Percentiles rank a stretch among this genome's conserved stretches.
Evolutionary conservation across 352 stramenopile species (phyloP).

Genomic region (Saprolegnia diclina): DNA sequence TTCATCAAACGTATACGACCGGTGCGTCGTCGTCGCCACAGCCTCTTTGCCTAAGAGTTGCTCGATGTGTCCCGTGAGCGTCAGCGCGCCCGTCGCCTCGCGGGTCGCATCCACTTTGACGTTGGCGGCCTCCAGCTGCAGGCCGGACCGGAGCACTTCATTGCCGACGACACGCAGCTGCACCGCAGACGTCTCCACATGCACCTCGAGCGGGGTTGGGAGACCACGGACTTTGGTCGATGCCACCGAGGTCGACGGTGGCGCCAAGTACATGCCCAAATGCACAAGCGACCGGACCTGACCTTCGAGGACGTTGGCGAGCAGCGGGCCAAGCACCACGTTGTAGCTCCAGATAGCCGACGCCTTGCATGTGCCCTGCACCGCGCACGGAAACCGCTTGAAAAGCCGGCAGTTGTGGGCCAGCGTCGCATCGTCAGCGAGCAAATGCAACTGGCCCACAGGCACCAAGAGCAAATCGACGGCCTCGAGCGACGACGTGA

Average conservation of each 20-base stretch:
- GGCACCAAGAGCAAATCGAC: constrained; percentile 11
- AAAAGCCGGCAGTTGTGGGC: constrained; percentile 10
- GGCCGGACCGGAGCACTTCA: background rate
- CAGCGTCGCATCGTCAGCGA: constrained; percentile 13
- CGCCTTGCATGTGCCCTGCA: background rate
- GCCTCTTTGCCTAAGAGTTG: background rate
- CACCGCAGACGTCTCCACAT: background rate
- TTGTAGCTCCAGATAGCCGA: background rate
- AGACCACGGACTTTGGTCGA: background rate
- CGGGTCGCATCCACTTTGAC: background rate
- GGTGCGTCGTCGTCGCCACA: background rate
- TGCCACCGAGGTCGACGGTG: background rate
- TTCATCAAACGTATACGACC: constrained; percentile 9
- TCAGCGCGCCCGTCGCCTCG: background rate
- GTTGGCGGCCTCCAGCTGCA: background rate
- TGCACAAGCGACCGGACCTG: background rate
- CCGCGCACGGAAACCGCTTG: constrained; percentile 15
- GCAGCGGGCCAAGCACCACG: background rate
- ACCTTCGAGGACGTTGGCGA: constrained; percentile 1
- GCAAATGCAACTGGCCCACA: background rate
- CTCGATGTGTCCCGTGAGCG: background rate
- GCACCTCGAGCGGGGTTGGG: background rate
- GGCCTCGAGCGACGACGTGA: background rate
- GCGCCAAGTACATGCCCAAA: background rate
- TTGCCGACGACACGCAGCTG: background rate